These are phyloP conservation scores for Nakazawaea pomicola DNA, from an alignment of 805 yeast species.

Conservation along the genomic window DNA sequence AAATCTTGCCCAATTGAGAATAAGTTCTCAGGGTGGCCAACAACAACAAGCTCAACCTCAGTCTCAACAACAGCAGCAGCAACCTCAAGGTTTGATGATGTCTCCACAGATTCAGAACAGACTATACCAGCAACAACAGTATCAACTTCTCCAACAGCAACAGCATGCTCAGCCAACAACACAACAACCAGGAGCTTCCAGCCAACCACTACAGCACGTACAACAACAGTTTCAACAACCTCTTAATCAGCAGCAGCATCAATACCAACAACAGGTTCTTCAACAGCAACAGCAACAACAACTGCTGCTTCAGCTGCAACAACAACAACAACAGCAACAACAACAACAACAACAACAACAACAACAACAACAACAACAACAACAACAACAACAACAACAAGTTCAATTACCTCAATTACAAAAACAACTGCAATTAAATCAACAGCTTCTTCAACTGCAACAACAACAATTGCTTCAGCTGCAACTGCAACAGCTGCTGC, in stretches of 20 bases:
- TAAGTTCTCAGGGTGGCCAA: slow-evolving; percentile 7
- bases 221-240: slow-evolving; percentile 13
- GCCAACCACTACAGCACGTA: slow-evolving; percentile 11
- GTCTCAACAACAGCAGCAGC: slow-evolving; percentile 14
- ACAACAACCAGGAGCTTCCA: slow-evolving; percentile 5
- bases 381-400: slow-evolving; percentile 16
- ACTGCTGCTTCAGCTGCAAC: slow-evolving; percentile 16
- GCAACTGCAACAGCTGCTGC: slow-evolving; percentile 21
- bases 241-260: slow-evolving; percentile 14
- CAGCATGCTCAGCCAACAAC: slow-evolving; percentile 7
- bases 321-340: slow-evolving; percentile 15
- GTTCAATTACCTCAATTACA: slow-evolving; percentile 16
- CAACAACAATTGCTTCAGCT: slow-evolving; percentile 14
- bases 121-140: slow-evolving; percentile 24
- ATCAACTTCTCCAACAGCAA: slow-evolving; percentile 13
- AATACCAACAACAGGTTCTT: slow-evolving; percentile 13
- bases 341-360: slow-evolving; percentile 16
- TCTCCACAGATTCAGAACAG: slow-evolving; percentile 30
- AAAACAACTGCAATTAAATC: slow-evolving; percentile 16
- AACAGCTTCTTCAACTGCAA: slow-evolving; percentile 11
- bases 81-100: slow-evolving; percentile 26
- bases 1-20: slow-evolving; percentile 12
- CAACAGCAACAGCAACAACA: slow-evolving; percentile 17
- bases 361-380: slow-evolving; percentile 15
- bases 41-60: slow-evolving; percentile 19